A percentile compares a stretch with the other conserved stretches of the same genome.
Evolutionary conservation across 1,284 basidiomycete species (phyloP).

Genomic region (Gastroboletus turbinatus): DNA sequence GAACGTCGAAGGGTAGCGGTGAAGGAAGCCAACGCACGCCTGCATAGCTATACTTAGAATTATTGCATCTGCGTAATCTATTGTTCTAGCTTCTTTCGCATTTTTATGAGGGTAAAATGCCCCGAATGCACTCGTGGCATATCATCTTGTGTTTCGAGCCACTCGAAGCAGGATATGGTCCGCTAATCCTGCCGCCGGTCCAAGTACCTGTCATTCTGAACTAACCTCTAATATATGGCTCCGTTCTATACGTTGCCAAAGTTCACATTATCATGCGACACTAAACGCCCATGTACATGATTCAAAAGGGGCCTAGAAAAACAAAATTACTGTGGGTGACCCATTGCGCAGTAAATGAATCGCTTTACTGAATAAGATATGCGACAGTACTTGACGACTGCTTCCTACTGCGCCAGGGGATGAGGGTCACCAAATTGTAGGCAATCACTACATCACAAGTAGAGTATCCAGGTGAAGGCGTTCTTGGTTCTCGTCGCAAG

Average conservation of each 20-base stretch:
- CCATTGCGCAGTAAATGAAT: too few relatives aligned
- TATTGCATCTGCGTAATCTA: background rate
- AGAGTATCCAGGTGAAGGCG: background rate
- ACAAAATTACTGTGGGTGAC: too few relatives aligned
- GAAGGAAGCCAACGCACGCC: background rate
- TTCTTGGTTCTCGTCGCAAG: background rate
- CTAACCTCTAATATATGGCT: too few relatives aligned
- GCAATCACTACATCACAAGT: background rate
- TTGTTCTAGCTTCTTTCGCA: background rate
- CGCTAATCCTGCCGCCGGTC: background rate
- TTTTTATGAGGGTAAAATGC: too few relatives aligned
- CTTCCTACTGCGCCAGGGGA: background rate
- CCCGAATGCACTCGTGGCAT: background rate
- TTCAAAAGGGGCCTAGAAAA: too few relatives aligned
- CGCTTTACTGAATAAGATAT: background rate
- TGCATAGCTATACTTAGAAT: background rate
- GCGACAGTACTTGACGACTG: background rate
- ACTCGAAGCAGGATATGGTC: background rate
- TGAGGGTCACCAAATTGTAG: background rate
- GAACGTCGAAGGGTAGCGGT: background rate
- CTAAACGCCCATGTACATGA: too few relatives aligned
- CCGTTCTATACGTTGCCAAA: too few relatives aligned
- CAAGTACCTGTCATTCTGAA: background rate
- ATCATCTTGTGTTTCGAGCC: too few relatives aligned
- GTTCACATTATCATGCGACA: background rate